Evolutionary conservation across 768 basidiomycete genomes (phyloP).

Genomic region (Cystobasidium tubakii): DNA sequence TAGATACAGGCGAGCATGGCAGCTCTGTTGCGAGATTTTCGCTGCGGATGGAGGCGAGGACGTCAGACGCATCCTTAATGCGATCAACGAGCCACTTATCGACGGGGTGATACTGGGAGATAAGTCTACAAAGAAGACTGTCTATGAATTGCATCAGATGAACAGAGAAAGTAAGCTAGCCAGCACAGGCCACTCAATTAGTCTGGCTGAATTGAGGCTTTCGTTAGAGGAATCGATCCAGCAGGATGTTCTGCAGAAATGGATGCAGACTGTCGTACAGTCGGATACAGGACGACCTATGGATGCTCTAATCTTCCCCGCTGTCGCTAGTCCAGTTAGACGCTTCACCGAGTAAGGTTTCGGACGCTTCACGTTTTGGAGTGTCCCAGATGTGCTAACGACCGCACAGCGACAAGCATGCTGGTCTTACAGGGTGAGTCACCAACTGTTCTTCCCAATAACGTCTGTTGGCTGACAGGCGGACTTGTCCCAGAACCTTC

Average conservation of each 20-base stretch:
- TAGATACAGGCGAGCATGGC: not conserved
- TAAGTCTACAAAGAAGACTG: conserved; percentile 8
- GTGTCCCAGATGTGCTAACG: not conserved
- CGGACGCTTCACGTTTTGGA: not conserved
- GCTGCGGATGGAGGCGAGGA: conserved; percentile 23
- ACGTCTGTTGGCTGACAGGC: no score
- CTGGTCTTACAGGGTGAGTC: not conserved
- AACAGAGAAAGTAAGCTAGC: conserved; percentile 32
- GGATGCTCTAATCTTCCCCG: conserved; percentile 26
- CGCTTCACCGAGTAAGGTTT: not conserved
- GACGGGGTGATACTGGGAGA: conserved; percentile 5
- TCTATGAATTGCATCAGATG: conserved; percentile 35
- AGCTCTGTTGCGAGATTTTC: conserved; percentile 12
- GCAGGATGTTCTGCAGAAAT: conserved; percentile 28
- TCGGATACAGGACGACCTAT: conserved; percentile 33
- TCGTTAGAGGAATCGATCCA: conserved; percentile 25
- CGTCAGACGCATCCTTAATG: conserved; percentile 1
- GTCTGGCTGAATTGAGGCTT: not conserved
- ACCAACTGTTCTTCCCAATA: no score
- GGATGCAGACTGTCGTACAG: not conserved
- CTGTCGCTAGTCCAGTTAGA: conserved; percentile 21
- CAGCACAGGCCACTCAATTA: not conserved
- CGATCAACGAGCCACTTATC: conserved; percentile 13
- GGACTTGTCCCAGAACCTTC: conserved; percentile 8
- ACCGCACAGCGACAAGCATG: not conserved